phyloP scores from a whole-genome alignment of 805 yeast genomes.

The Kregervanrija delftensis region DNA sequence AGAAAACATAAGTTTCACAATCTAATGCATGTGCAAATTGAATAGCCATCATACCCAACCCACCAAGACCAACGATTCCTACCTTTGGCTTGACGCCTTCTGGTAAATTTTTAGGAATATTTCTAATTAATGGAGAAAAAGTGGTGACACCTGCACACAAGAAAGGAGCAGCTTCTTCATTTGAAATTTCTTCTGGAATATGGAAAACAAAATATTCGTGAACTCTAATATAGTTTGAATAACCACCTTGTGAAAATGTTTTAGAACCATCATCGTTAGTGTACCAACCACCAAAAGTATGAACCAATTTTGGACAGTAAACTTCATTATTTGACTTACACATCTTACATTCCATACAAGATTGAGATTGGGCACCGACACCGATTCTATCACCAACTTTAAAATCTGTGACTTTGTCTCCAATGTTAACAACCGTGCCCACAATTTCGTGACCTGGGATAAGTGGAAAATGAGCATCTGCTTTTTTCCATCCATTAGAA shows the following conservation, averaged over 20 bases:
- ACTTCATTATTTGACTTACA: conserved; percentile 48
- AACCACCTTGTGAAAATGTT: conserved; percentile 53
- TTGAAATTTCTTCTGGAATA: conserved; percentile 48
- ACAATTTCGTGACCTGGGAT: conserved; percentile 61
- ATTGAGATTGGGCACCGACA: conserved; percentile 61
- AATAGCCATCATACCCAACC: conserved; percentile 60
- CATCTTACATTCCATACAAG: conserved; percentile 57
- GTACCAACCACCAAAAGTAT: conserved; percentile 30
- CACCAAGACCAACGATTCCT: conserved; percentile 61
- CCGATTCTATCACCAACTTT: conserved; percentile 74
- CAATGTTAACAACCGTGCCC: conserved; percentile 53
- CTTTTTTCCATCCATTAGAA: conserved; percentile 40
- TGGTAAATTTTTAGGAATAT: conserved; percentile 23
- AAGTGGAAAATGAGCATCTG: conserved; percentile 22
- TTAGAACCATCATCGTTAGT: conserved; percentile 22
- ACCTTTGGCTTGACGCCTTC: conserved; percentile 32
- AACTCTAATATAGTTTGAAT: conserved; percentile 58
- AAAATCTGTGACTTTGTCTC: conserved; percentile 43
- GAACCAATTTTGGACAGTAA: conserved; percentile 30
- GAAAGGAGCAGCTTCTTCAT: conserved; percentile 60
- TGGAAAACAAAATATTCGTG: conserved; percentile 58
- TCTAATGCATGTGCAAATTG: conserved; percentile 57
- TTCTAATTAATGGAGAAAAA: conserved; percentile 56
- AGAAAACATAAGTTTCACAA: conserved; percentile 53
- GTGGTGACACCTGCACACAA: conserved; percentile 76